Evolutionary conservation across 176 grass and related monocot genomes (phyloP), one percentile per base, ranked within the genome.

Genomic region (Olyra latifolia): DNA sequence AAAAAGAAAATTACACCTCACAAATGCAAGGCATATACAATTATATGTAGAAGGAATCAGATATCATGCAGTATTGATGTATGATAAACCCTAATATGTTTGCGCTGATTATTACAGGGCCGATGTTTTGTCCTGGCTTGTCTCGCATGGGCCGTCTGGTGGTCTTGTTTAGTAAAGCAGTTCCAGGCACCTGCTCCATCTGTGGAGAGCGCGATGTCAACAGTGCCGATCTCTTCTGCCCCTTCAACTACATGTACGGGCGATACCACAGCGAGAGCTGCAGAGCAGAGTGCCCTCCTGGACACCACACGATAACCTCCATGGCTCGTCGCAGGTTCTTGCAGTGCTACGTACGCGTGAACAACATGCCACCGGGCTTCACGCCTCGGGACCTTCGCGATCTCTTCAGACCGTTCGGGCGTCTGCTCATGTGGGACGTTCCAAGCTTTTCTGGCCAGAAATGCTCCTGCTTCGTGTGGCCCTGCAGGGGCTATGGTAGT

Each of bases 161-260:
- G n/a, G n/a, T n/a, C n/a, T n/a, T n/a, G n/a, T n/a, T n/a, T n/a
- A n/a, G n/a, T n/a, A n/a, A n/a, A n/a, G n/a, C n/a, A n/a, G n/a
- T n/a, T n/a, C n/a, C n/a, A n/a, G n/a, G n/a, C n/a, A n/a, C n/a
- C n/a, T 84, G 72, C 27, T 84, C 47, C 39, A 32, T 84, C 19
- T 76, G 62, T 2, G 72, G 82, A 46, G 23, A 35, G 12, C 49
- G 39, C 0, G 11, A n/a, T n/a, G n/a, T n/a, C n/a, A n/a, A 32
- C 14, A 72, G 69, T 40, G 6, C 3, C 8, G 82, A 84, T 72
- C 72, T 48, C 7, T 69, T 25, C 10, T 84, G 82, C 8, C 82
- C 50, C 19, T 84, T 20, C 63, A 83, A 44, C 71, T 66, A 74
- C 15, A 74, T 83, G 1, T 83, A 65, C 27, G 46, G 30, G 32